Evolutionary conservation across 306 rosid species (phyloP), one percentile per base, ranked within the genome.

Genomic region (Carpinus viminea): DNA sequence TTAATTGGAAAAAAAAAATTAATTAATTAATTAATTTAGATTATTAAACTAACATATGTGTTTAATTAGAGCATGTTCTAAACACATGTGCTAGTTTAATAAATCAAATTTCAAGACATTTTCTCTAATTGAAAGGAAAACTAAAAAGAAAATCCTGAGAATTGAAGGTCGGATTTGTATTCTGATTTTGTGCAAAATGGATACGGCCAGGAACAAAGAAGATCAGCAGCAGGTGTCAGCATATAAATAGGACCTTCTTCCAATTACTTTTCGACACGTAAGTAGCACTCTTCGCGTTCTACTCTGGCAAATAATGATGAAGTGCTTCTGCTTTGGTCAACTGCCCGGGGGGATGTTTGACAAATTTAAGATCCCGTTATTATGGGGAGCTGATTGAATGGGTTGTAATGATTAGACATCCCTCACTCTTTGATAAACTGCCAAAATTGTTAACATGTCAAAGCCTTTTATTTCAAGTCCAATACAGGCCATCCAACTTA

Each of bases 261-360:
- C 12, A 68, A 54, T 68, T 38, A 13, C 31, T 68, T 0, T 4
- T 16, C 66, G 43, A 34, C 74, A 68, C 68, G 80, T 24, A 68
- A 1, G 43, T 11, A 41, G 2, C 52, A 48, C 13, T 59, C 5
- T 24, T 26, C 34, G 2, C 8, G 7, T 41, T 41, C 8, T 41
- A 41, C 45, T 5, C 45, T 41, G 45, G 8, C 45, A 41, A 41
- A 5, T 41, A 3, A 64, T 34, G 47, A 64, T 64, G 47, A 64
- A 28, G n/a, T 64, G 70, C 3, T 17, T 17, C 21, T 12, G 12
- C 13, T 24, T 24, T 68, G 26, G 80, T 68, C 80, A 77, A 77
- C 80, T 24, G 17, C 46, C 47, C 16, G 16, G 68, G 68, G 43
- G 68, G 43, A 41, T 34, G 64, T 66, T 52, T 53, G n/a, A 53